Base-by-base conservation (phyloP, 139 green algal genomes). In the Yamagishiella unicocca region DNA sequence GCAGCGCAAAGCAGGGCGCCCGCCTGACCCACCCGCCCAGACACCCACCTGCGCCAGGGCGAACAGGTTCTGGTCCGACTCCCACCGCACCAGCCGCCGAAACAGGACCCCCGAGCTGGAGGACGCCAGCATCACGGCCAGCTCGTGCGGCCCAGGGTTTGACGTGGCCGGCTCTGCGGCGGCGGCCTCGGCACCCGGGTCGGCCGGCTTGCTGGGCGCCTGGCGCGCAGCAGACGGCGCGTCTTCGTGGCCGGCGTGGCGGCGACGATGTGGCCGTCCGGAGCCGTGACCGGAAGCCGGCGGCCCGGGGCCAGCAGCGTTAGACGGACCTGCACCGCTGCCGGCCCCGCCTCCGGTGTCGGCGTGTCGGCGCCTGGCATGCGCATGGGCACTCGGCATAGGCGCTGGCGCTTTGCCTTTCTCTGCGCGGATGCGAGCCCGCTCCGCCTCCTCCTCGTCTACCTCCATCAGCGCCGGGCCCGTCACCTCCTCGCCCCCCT, bases 11-110 rank as follows among this genome's bases (percentile, higher is more conserved):
- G n/a, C n/a, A n/a, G n/a, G n/a, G n/a, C n/a, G n/a, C n/a, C n/a
- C 70, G 6, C 70, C 4, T 21, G 38, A 21, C 22, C 70, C 38
- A 19, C 40, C 70, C 70, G 4, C 70, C 2, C 67, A 27, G 14
- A 21, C 40, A 35, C 79, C 14, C 62, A 87, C 81, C 81, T 87
- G 81, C 33, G 81, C 81, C 45, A 87, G 42, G 0, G 81, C 81
- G 19, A 87, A 87, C 12, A 75, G 27, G 38, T 24, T 54, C 40
- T 33, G 10, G 22, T 76, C 79, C 50, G 29, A 38, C 25, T 75
- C 79, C 2, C 14, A 10, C 61, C 43, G 42, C 61, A 46, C 43
- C 58, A 85, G 58, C 38, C 61, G 79, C n/a, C 61, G 38, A 2
- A 8, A 14, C 42, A 75, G 58, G 4, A 3, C 14, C 5, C 21